Evolutionary conservation across 345 rosid species (phyloP).

Genomic region (Brassica rapa): DNA sequence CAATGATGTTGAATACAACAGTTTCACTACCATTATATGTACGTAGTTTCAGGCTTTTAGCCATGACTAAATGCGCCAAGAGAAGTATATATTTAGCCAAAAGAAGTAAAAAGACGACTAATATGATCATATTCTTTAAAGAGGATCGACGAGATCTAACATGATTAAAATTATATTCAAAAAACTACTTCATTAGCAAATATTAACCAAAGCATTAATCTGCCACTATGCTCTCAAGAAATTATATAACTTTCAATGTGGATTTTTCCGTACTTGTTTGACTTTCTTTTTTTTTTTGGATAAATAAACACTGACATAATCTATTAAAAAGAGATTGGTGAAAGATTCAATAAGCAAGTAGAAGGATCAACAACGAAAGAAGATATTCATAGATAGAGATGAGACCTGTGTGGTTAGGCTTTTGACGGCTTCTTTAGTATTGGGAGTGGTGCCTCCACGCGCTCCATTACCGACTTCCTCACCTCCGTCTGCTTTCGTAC

Average conservation of each 20-base stretch:
- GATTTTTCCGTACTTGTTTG: conserved; percentile 12
- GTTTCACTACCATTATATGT: not conserved
- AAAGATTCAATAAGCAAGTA: conserved; percentile 35
- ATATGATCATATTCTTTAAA: conserved; percentile 18
- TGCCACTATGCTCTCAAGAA: not conserved
- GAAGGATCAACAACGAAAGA: conserved; percentile 24
- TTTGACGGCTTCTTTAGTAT: conserved; percentile 95
- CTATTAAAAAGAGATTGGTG: conserved; percentile 30
- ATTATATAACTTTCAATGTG: not conserved
- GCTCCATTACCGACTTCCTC: conserved; percentile 66
- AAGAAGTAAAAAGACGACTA: conserved; percentile 3
- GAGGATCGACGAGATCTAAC: conserved; percentile 28
- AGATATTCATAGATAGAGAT: conserved; percentile 16
- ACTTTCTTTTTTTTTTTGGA: not conserved
- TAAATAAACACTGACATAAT: conserved; percentile 27
- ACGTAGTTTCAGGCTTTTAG: not conserved
- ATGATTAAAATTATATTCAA: not conserved
- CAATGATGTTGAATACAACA: conserved; percentile 1
- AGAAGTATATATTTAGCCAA: not conserved
- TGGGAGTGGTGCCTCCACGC: conserved; percentile 82
- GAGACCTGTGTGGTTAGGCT: conserved; percentile 95
- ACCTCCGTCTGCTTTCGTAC: conserved; percentile 86
- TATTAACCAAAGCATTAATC: conserved; percentile 26
- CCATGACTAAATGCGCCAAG: conserved; percentile 12
- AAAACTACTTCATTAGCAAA: conserved; percentile 18